Base-by-base conservation (phyloP, 805 yeast genomes). In the Cephaloascus fragrans region DNA sequence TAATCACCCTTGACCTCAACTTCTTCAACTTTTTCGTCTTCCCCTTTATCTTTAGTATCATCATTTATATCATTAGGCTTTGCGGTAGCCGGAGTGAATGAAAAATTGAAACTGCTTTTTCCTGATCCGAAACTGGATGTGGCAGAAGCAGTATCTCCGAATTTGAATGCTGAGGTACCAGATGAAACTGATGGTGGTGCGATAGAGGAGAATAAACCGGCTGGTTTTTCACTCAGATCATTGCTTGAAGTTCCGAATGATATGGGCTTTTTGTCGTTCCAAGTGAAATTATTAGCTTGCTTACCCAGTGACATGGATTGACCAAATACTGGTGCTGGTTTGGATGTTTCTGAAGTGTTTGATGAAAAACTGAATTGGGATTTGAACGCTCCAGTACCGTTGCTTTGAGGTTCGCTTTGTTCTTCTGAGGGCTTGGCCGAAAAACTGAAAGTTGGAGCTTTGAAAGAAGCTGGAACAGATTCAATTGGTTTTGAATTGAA, bases 1-100 rank as follows among this genome's bases (percentile, higher is more conserved):
- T 70, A 76, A 46, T 75, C 67, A 1, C 69, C 75, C 33, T 67
- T 69, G 3, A 67, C 69, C 41, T 68, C 71, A 35, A 62, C 74
- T 32, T 67, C 69, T 18, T 59, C 66, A 9, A 52, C 63, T 12
- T 58, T 59, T 3, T 61, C 73, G 18, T 49, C 57, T n/a, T n/a
- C n/a, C n/a, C n/a, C n/a, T n/a, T n/a, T n/a, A n/a, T n/a, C n/a
- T n/a, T n/a, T n/a, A n/a, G n/a, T n/a, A 4, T 50, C 56, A 3
- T 47, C 61, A 15, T 41, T 44, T 16, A 49, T 44, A 15, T 51
- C 34, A 3, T 52, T 23, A 3, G 50, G 37, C 4, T 49, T 39
- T 32, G 33, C 10, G 10, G 31, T 4, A 38, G 8, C 12, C 31
- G 29, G 6, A 36, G 19, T 4, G 34, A 38, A 18, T 34, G 32